A percentile compares a stretch with the other conserved stretches of the same genome.
Evolutionary conservation across 1,284 basidiomycete genomes (phyloP).

Genomic region (Apiotrichum montevideense): DNA sequence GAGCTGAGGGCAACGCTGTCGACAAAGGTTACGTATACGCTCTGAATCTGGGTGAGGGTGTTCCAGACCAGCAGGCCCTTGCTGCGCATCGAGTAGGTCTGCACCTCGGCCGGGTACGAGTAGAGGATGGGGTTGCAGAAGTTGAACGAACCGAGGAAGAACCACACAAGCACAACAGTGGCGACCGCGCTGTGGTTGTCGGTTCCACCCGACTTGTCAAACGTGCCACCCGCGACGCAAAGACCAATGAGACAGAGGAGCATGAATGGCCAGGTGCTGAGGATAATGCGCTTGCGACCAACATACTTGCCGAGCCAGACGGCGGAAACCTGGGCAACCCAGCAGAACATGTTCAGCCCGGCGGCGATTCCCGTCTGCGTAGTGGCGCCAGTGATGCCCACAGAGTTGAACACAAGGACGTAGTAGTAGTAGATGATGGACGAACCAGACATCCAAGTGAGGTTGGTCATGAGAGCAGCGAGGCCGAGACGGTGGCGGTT

Average conservation of each 20-base stretch:
- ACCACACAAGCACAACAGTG: conserved; percentile 44
- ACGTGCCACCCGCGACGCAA: conserved; percentile 38
- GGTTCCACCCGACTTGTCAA: conserved; percentile 22
- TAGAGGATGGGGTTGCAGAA: conserved; percentile 40
- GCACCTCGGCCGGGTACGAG: conserved; percentile 45
- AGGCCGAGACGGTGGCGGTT: conserved; percentile 42
- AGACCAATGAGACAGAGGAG: conserved; percentile 39
- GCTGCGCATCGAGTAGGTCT: conserved; percentile 45
- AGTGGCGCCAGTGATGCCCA: conserved; percentile 44
- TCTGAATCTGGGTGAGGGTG: conserved; percentile 33
- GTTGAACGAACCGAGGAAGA: conserved; percentile 46
- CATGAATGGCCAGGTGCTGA: conserved; percentile 43
- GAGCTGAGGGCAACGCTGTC: conserved; percentile 44
- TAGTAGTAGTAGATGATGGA: conserved; percentile 49
- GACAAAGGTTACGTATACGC: conserved; percentile 26
- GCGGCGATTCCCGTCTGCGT: conserved; percentile 47
- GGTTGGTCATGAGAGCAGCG: conserved; percentile 43
- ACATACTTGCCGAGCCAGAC: conserved; percentile 36
- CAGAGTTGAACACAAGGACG: conserved; percentile 38
- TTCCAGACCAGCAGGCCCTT: conserved; percentile 49
- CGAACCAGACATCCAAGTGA: conserved; percentile 27
- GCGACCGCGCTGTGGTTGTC: conserved; percentile 36
- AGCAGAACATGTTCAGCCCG: conserved; percentile 45
- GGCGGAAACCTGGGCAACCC: conserved; percentile 41
- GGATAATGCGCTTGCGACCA: conserved; percentile 40